Evolutionary conservation across 495 filamentous ascomycete species (phyloP).

Genomic region (Friedmanniomyces endolithicus): DNA sequence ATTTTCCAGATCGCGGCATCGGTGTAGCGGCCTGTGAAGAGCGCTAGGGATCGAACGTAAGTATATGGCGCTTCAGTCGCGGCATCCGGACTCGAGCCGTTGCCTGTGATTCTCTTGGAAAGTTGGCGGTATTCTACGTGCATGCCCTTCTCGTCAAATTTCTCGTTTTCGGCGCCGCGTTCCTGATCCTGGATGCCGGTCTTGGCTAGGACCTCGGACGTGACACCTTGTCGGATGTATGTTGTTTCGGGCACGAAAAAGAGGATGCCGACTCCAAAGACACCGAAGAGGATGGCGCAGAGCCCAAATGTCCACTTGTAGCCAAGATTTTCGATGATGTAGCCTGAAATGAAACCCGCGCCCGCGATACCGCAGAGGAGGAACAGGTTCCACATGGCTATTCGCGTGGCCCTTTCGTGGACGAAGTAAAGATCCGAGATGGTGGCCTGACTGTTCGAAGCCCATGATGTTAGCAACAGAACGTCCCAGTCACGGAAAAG

Average conservation of each 20-base stretch:
- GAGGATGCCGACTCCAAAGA: constrained; percentile 36
- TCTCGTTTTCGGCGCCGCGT: constrained; percentile 24
- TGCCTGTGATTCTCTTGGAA: constrained; percentile 8
- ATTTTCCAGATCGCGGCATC: constrained; percentile 39
- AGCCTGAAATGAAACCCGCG: constrained; percentile 25
- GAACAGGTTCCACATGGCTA: constrained; percentile 54
- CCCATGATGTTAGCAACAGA: too few species aligned
- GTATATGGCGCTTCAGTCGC: constrained; percentile 19
- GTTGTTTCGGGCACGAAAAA: constrained; percentile 44
- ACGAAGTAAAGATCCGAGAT: constrained; percentile 23
- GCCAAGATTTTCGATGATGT: constrained; percentile 36
- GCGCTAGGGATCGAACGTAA: constrained; percentile 22
- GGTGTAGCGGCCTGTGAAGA: constrained; percentile 34
- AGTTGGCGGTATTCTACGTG: constrained; percentile 6
- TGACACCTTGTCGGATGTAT: constrained; percentile 32
- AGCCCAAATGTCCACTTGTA: constrained; percentile 30
- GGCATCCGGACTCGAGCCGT: constrained; percentile 1
- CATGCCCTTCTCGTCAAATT: constrained; percentile 12
- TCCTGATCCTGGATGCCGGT: constrained; percentile 18
- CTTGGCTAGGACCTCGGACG: constrained; percentile 15
- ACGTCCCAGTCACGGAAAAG: too few species aligned
- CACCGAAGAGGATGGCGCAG: constrained; percentile 42
- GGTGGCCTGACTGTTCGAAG: constrained; percentile 37
- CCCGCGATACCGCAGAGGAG: constrained; percentile 35
- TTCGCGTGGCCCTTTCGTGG: constrained; percentile 51